Evolutionary conservation across 2,329 filamentous ascomycete species (phyloP).

Genomic region (Diaporthe ilicicola): DNA sequence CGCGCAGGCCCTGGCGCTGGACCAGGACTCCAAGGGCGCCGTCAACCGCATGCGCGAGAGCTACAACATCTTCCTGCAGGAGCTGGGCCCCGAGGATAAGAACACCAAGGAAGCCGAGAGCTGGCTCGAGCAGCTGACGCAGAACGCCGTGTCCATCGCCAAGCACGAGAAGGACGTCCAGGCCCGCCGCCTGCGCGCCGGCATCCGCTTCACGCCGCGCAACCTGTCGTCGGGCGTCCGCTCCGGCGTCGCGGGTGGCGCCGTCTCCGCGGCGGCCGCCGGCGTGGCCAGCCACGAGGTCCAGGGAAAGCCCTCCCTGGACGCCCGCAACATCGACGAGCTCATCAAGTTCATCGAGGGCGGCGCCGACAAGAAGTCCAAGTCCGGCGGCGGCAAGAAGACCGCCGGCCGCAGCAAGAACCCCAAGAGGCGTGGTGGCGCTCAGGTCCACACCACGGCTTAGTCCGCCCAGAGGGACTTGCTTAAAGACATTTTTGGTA

Average conservation of each 20-base stretch:
- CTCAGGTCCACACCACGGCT: conserved; percentile 27
- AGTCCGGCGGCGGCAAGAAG: conserved; percentile 42
- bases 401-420: conserved; percentile 55
- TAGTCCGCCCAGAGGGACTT: not conserved
- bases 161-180: conserved; percentile 92
- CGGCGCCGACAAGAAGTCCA: conserved; percentile 66
- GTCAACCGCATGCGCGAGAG: conserved; percentile 95
- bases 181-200: conserved; percentile 74
- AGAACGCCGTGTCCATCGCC: conserved; percentile 92
- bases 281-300: conserved; percentile 36
- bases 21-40: conserved; percentile 91
- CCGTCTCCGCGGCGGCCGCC: conserved; percentile 38
- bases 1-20: conserved; percentile 92
- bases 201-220: conserved; percentile 71
- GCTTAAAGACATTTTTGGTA: not conserved
- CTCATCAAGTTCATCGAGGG: conserved; percentile 90
- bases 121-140: conserved; percentile 95
- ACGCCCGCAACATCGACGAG: conserved; percentile 90
- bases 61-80: conserved; percentile 90
- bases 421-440: conserved; percentile 56
- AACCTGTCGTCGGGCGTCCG: conserved; percentile 64
- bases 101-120: conserved; percentile 98
- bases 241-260: conserved; percentile 49
- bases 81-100: conserved; percentile 89
- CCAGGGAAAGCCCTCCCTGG: conserved; percentile 55